phyloP scores from a whole-genome alignment of 345 rosid species.

The Arabidopsis suecica region DNA sequence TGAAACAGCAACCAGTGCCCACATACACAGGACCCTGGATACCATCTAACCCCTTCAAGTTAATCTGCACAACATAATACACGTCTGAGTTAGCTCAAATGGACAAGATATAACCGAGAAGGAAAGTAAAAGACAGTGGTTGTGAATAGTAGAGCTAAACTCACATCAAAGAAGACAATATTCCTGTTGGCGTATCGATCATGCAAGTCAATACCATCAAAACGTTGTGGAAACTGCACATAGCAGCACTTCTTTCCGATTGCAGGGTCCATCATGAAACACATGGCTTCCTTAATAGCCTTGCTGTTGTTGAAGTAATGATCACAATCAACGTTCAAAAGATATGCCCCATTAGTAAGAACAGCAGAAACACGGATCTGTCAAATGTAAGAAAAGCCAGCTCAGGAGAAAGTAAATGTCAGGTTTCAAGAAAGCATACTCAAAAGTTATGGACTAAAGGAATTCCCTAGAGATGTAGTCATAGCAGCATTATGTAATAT shows the following conservation, averaged over 20 bases:
- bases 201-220: slow-evolving; percentile 94
- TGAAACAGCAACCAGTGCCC: slow-evolving; percentile 99
- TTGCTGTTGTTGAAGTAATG: slow-evolving; percentile 99
- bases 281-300: slow-evolving; percentile 97
- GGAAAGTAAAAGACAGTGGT: background rate
- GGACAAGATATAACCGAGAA: background rate
- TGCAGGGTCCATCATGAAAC: slow-evolving; percentile 97
- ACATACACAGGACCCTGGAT: slow-evolving; percentile 99
- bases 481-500: no score
- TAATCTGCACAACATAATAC: slow-evolving; percentile 60
- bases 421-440: background rate
- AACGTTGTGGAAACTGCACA: slow-evolving; percentile 97
- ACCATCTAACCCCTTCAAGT: slow-evolving; percentile 96
- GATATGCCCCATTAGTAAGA: slow-evolving; percentile 95
- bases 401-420: slow-evolving; percentile 17
- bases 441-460: background rate
- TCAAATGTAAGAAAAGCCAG: slow-evolving; percentile 27
- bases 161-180: slow-evolving; percentile 93
- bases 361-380: slow-evolving; percentile 99
- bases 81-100: slow-evolving; percentile 16
- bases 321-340: slow-evolving; percentile 97
- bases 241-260: slow-evolving; percentile 91
- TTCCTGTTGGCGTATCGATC: slow-evolving; percentile 99
- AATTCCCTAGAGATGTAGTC: slow-evolving; percentile 1
- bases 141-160: slow-evolving; percentile 33